phyloP scores from a whole-genome alignment of 768 basidiomycete genomes.

The Psilocybe sp. region DNA sequence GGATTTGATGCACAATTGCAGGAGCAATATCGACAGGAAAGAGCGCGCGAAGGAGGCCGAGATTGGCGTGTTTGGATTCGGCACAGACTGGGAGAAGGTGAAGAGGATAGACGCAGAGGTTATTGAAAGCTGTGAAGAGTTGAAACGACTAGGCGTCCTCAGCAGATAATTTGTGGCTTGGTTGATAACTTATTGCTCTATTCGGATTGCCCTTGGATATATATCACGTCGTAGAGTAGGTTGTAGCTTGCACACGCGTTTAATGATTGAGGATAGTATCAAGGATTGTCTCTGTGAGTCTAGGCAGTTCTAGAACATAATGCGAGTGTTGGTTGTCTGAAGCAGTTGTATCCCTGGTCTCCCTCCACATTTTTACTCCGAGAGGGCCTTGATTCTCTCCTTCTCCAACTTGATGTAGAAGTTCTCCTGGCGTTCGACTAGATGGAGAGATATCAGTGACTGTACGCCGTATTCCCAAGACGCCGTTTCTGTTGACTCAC shows the following conservation, averaged over 20 bases:
- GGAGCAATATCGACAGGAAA: slow-evolving; percentile 62
- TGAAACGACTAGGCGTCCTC: slow-evolving; percentile 60
- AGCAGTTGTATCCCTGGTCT: background rate
- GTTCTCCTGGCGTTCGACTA: slow-evolving; percentile 81
- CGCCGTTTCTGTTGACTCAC: slow-evolving; percentile 44
- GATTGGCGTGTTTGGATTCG: slow-evolving; percentile 86
- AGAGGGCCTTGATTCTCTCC: slow-evolving; percentile 37
- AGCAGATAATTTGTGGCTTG: slow-evolving; percentile 13
- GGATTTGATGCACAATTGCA: slow-evolving; percentile 69
- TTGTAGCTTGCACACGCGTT: slow-evolving; percentile 11
- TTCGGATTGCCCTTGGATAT: slow-evolving; percentile 18
- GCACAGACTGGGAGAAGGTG: slow-evolving; percentile 92
- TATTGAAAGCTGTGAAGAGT: slow-evolving; percentile 74
- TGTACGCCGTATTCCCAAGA: background rate
- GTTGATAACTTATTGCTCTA: slow-evolving; percentile 20
- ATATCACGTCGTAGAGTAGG: slow-evolving; percentile 20
- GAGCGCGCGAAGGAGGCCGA: slow-evolving; percentile 73
- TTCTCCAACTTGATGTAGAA: slow-evolving; percentile 86
- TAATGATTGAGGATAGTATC: slow-evolving; percentile 10
- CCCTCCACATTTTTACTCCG: slow-evolving; percentile 9
- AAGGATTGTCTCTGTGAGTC: slow-evolving; percentile 3
- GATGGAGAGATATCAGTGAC: slow-evolving; percentile 2
- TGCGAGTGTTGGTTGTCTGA: slow-evolving; percentile 5
- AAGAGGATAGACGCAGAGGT: slow-evolving; percentile 66
- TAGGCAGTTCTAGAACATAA: slow-evolving; percentile 20